Conservation (phyloP, 768 basidiomycete species). For the Leccinum arenicola region DNA sequence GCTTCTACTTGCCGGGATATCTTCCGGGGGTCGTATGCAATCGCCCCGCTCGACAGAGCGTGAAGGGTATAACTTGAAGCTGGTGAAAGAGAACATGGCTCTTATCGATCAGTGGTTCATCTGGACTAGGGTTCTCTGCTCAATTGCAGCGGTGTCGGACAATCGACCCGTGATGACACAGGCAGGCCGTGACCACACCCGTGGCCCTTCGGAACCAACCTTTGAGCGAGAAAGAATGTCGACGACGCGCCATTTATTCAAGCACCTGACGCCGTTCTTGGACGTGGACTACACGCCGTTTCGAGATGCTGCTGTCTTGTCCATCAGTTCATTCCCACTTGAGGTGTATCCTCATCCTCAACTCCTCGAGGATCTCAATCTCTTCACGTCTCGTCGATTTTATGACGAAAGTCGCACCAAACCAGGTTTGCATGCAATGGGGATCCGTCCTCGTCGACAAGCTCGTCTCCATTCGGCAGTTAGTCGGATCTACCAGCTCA, state of each 20-base stretch:
- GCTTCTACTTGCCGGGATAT: slow-evolving; percentile 71
- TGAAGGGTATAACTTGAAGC: slow-evolving; percentile 42
- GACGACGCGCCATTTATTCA: slow-evolving; percentile 78
- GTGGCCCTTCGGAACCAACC: slow-evolving; percentile 67
- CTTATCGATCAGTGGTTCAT: slow-evolving; percentile 77
- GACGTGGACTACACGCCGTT: slow-evolving; percentile 83
- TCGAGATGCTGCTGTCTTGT: slow-evolving; percentile 82
- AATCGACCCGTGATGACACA: slow-evolving; percentile 52
- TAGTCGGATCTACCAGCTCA: slow-evolving; percentile 84
- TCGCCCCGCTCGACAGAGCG: slow-evolving; percentile 45
- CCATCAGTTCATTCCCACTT: slow-evolving; percentile 83
- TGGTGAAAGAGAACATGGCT: slow-evolving; percentile 54
- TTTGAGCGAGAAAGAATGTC: slow-evolving; percentile 80
- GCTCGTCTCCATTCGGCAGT: slow-evolving; percentile 82
- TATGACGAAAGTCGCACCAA: slow-evolving; percentile 66
- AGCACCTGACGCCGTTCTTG: slow-evolving; percentile 82
- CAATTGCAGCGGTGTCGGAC: slow-evolving; percentile 69
- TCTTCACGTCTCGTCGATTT: slow-evolving; percentile 76
- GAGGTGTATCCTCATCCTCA: slow-evolving; percentile 60
- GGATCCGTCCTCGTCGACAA: slow-evolving; percentile 64
- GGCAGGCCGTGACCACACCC: slow-evolving; percentile 60
- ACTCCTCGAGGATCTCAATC: slow-evolving; percentile 79
- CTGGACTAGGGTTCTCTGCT: slow-evolving; percentile 83
- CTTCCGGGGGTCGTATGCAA: slow-evolving; percentile 40
- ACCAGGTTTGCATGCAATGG: slow-evolving; percentile 38